Evolutionary conservation across 2,329 filamentous ascomycete genomes (phyloP).

Genomic region (Stagonosporopsis rhizophila): DNA sequence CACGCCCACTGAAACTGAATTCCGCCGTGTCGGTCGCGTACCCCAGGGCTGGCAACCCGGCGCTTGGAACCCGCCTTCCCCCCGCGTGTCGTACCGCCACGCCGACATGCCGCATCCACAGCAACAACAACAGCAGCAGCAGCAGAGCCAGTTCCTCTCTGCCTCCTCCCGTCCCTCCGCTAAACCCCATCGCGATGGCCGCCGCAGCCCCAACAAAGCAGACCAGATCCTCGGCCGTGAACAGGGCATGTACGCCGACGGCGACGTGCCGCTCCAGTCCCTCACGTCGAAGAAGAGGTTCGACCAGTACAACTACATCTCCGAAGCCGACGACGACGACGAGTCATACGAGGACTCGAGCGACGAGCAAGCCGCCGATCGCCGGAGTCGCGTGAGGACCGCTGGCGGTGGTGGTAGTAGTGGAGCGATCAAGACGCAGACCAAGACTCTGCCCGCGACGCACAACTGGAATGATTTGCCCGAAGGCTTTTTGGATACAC

Average conservation of each 20-base stretch:
- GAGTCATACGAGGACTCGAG: conserved; percentile 43
- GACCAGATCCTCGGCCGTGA: conserved; percentile 52
- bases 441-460: conserved; percentile 30
- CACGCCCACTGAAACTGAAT: conserved; percentile 48
- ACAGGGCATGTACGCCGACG: conserved; percentile 46
- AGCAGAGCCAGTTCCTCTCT: conserved; percentile 35
- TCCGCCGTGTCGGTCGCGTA: conserved; percentile 37
- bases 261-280: conserved; percentile 52
- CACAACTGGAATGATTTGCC: conserved; percentile 59
- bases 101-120: conserved; percentile 46
- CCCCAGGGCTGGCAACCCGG: conserved; percentile 43
- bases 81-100: conserved; percentile 38
- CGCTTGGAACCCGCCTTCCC: conserved; percentile 34
- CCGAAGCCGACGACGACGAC: conserved; percentile 51
- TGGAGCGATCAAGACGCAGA: conserved; percentile 24
- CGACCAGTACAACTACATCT: conserved; percentile 46
- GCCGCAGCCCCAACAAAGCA: conserved; percentile 50
- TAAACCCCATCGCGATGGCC: conserved; percentile 41
- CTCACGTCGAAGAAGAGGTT: conserved; percentile 48
- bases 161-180: background rate
- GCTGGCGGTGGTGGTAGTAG: too few species aligned
- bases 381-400: background rate
- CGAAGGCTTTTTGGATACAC: conserved; percentile 50
- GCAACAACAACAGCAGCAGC: conserved; percentile 26
- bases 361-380: conserved; percentile 40